A percentile compares a stretch with the other conserved stretches of the same genome.
Conservation (phyloP, 2,329 filamentous ascomycete species). For the Cladorrhinum sp. region DNA sequence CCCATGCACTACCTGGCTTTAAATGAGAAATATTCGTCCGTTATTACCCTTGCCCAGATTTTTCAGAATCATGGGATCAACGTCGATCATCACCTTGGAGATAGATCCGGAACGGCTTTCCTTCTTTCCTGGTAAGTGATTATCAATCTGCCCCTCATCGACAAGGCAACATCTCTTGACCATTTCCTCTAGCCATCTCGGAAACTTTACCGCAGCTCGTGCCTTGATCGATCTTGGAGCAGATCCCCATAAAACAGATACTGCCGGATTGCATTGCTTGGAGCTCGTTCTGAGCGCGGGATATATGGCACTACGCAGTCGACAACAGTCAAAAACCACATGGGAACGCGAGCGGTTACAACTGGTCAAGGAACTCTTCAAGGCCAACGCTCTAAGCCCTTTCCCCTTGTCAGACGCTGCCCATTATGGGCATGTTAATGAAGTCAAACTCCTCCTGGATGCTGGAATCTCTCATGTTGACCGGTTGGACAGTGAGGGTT, state of each 20-base stretch:
- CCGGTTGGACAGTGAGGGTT: not conserved
- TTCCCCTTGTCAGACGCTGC: not conserved
- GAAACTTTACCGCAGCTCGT: not conserved
- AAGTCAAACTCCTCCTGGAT: not conserved
- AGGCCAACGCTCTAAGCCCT: not conserved
- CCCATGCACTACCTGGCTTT: slow-evolving; percentile 6
- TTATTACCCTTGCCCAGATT: not conserved
- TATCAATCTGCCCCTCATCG: too few relatives aligned
- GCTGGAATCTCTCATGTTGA: not conserved
- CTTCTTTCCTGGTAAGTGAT: not conserved
- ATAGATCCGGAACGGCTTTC: not conserved
- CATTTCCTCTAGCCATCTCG: too few relatives aligned
- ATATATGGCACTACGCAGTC: not conserved
- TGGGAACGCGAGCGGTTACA: not conserved
- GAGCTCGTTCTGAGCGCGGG: not conserved
- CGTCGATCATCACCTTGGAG: not conserved
- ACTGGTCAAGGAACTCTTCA: not conserved
- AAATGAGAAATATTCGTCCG: not conserved
- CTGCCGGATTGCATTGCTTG: not conserved
- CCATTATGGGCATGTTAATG: not conserved
- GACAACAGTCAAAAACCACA: not conserved
- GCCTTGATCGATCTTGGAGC: not conserved
- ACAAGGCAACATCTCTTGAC: too few relatives aligned
- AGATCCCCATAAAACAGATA: not conserved
- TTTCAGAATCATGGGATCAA: not conserved